Evolutionary conservation across 805 yeast genomes (phyloP).

Genomic region (Sporopachydermia quercuum): DNA sequence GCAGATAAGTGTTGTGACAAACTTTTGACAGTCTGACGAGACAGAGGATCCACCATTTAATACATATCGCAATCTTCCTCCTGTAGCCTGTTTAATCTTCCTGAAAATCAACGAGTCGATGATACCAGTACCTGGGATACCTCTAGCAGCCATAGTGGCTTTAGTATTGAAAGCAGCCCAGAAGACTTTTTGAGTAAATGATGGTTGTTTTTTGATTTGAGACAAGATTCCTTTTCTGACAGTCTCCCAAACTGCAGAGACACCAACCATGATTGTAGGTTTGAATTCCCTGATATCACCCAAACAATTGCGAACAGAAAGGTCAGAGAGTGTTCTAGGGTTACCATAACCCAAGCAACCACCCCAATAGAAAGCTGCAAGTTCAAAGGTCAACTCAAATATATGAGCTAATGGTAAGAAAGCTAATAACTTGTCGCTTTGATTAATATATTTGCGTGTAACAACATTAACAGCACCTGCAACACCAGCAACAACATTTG

Average conservation of each 20-base stretch:
- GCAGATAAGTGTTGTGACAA: constrained; percentile 46
- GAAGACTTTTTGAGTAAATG: constrained; percentile 34
- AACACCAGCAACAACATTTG: constrained; percentile 65
- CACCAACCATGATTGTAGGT: constrained; percentile 52
- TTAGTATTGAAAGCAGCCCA: constrained; percentile 43
- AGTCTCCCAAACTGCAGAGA: constrained; percentile 51
- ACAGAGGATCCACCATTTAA: constrained; percentile 80
- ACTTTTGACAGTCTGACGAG: constrained; percentile 55
- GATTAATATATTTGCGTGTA: background rate
- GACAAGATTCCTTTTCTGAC: constrained; percentile 41
- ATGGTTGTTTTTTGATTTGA: constrained; percentile 33
- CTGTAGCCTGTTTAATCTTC: constrained; percentile 67
- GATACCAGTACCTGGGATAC: constrained; percentile 33
- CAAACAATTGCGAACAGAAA: constrained; percentile 36
- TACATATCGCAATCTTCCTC: constrained; percentile 49
- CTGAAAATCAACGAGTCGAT: constrained; percentile 54
- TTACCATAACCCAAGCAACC: constrained; percentile 34
- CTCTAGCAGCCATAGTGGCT: constrained; percentile 25
- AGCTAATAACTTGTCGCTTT: constrained; percentile 3
- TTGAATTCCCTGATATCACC: constrained; percentile 39
- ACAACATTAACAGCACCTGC: constrained; percentile 44
- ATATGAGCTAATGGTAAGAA: constrained; percentile 11
- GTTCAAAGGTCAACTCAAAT: constrained; percentile 7
- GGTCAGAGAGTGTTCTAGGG: constrained; percentile 44
- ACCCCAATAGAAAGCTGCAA: constrained; percentile 5